Evolutionary conservation across 805 yeast species (phyloP), one percentile per base, ranked within the genome.

Genomic region (Metschnikowia orientalis): DNA sequence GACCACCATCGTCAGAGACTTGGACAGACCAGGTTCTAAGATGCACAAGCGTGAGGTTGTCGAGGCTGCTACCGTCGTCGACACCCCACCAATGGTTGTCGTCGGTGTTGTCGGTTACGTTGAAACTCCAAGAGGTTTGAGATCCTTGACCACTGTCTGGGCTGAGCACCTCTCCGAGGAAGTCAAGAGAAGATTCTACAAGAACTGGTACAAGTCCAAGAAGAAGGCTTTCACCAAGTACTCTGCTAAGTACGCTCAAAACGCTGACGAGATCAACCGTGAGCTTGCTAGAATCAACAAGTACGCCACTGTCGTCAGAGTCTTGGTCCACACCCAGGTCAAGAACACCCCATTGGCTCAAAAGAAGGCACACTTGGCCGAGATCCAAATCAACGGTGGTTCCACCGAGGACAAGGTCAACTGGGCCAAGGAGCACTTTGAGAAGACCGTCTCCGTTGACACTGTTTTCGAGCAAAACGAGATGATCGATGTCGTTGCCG

Each of bases 11-110:
- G 98, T 92, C 67, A 89, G 98, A 79, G 98, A 92, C 77, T 83
- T 92, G 69, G 97, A 92, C 90, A 85, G 97, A 78, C 98, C 98
- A 76, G 98, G 98, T 71, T 92, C 98, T 69, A 92, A 92, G 81
- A 88, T 90, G 96, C 97, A 92, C 95, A 92, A 92, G 94, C 94
- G 97, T 76, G 98, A 92, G 79, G 81, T 92, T 59, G 98, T 92
- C 54, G 98, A 92, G 81, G 98, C 98, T 62, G 95, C 92, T 70
- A 79, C 97, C 59, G 95, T 92, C 61, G 95, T 92, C 57, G 98
- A 92, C 80, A 85, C 98, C 61, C 98, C 98, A 70, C 95, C 95
- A 69, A 72, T 92, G 64, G 97, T 92, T 66, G 82, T 92, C 69
- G 97, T 92, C 57, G 98, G 98, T 86, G 96, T 88, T 70, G 98